Base-by-base conservation (phyloP, 768 basidiomycete genomes). In the Amylocystis lapponica region DNA sequence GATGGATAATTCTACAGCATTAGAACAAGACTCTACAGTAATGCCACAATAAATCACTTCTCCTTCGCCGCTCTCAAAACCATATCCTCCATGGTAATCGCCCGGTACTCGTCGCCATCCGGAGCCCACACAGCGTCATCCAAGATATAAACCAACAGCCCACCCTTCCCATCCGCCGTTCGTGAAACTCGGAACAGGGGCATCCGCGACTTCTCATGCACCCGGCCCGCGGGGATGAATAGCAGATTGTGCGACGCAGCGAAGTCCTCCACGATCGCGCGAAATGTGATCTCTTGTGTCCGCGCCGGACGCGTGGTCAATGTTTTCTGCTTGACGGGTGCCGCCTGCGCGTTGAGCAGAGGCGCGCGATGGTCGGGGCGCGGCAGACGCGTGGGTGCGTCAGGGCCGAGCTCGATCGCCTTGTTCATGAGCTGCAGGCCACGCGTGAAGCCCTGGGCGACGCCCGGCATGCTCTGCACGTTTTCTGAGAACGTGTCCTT, bases 61-160 rank as follows among this genome's bases (percentile, higher is more conserved):
- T 43, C 50, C 46, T 58, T 58, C 19, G 53, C 52, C 8, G 83
- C 83, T 47, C 78, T 72, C 22, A 78, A 49, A 27, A 95, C 86
- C 91, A 98, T 91, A 47, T 89, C 86, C 55, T 95, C 91, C 58
- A 97, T 62, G 8, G 81, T 70, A 21, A 97, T 81, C 3, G 94
- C 93, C 46, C 75, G 70, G 60, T 81, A 88, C 12, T 81, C 80
- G 19, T 81, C 77, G 41, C 70, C 79, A 26, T 69, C 70, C 8
- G 79, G 72, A 3, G 86, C 84, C 86, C 94, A 98, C 12, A 97
- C 89, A 1, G 93, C 94, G 65, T 96, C 93, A 54, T 96, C 93
- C 51, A 81, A 68, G 32, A 98, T 76, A 65, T 95, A 99, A 19
- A 96, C 83, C 53, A 91, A 68, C 32, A 97, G 57, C 0, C 95